These are phyloP conservation scores for Neurospora pannonica DNA, from an alignment of 495 filamentous ascomycete genomes.

Conservation along the genomic window DNA sequence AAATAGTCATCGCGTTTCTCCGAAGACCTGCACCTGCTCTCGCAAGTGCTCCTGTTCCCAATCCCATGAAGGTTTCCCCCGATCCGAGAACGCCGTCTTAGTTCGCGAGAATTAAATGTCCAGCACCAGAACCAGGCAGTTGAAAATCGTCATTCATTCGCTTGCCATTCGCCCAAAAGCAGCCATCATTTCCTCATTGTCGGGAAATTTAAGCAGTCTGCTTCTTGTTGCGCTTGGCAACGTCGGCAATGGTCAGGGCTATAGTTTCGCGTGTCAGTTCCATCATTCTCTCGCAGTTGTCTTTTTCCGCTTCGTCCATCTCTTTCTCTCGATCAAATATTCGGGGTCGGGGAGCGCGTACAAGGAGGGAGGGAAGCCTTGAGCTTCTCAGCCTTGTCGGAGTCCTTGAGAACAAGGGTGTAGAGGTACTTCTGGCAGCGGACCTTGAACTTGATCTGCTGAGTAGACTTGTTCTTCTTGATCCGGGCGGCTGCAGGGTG, in stretches of 20 bases:
- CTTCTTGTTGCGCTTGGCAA: constrained; percentile 36
- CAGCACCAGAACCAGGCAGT: neutral
- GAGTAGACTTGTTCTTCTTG: constrained; percentile 83
- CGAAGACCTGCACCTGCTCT: neutral
- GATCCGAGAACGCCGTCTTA: neutral
- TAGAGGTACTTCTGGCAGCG: constrained; percentile 90
- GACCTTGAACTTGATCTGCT: constrained; percentile 99
- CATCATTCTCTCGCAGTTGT: neutral
- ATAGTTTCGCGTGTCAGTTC: neutral
- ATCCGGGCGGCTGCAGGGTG: constrained; percentile 70
- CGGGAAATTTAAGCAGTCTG: neutral
- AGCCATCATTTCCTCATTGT: neutral
- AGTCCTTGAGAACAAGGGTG: constrained; percentile 94
- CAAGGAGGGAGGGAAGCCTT: constrained; percentile 96
- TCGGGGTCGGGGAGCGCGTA: constrained; percentile 37
- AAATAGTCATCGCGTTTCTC: neutral
- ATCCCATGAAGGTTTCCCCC: neutral
- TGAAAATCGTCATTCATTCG: neutral
- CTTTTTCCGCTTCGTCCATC: neutral
- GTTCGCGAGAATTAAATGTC: neutral
- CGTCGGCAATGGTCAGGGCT: constrained; percentile 41
- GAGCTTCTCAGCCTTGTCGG: constrained; percentile 99
- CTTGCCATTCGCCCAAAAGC: neutral
- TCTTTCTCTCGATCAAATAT: neutral
- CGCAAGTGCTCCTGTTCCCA: neutral